Evolutionary conservation across 208 protist genomes (phyloP), one percentile per base, ranked within the genome.

Genomic region (Leishmania lainsoni): DNA sequence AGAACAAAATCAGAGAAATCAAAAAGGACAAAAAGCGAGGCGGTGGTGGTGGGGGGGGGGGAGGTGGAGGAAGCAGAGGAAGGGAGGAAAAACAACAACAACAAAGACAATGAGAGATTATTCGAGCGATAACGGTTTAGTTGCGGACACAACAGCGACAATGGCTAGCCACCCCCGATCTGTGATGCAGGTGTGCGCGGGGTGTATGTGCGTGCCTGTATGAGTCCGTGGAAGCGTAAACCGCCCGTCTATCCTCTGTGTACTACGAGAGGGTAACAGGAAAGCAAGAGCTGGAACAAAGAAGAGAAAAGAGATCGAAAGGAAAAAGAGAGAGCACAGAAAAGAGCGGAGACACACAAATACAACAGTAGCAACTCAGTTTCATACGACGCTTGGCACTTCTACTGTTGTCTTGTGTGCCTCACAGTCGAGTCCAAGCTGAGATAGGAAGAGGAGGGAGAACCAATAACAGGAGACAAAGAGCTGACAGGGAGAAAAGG

Each of bases 11-110:
- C 35, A 59, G 56, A 84, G 35, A 42, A 51, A 52, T 17, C 26
- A 16, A 39, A 51, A 45, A 76, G 29, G 39, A 63, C 76, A 65
- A 77, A 76, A 63, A 51, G 72, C 56, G 74, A 79, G 39, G 26
- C 49, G 72, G 35, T 54, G 16, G 22, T 39, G 45, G 52, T 49
- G n/a, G n/a, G n/a, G n/a, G n/a, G n/a, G n/a, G n/a, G n/a, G n/a
- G n/a, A n/a, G 45, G 52, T 49, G 74, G 59, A 61, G 70, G 72
- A 74, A n/a, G 39, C 49, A 70, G 8, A 78, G 35, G 4, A 2
- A 80, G 51, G 10, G 51, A 39, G 49, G 75, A 16, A 42, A 16
- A 12, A 42, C 3, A 70, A 4, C 3, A 68, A 51, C 1, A 56
- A 49, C 39, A 56, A 39, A 49, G 35, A 39, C 39, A 70, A 68